Percentiles rank a stretch among this genome's conserved stretches.
Conservation (phyloP, 441 rosid species). For the Raphanus hybrid region DNA sequence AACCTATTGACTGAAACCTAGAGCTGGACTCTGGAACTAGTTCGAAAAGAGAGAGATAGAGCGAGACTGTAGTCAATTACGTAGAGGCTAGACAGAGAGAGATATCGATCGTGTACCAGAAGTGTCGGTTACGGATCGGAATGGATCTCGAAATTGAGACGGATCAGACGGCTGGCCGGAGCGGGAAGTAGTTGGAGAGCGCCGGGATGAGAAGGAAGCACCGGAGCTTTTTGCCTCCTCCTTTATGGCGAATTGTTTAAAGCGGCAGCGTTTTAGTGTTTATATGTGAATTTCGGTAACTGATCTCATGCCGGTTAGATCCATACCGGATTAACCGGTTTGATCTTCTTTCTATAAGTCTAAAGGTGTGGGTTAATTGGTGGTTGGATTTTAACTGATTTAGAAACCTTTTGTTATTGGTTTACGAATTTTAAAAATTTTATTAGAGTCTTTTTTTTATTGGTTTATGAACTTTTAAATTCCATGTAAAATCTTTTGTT, state of each 20-base stretch:
- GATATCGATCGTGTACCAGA: constrained; percentile 25
- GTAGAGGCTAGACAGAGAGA: constrained; percentile 3
- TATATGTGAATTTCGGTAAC: not conserved
- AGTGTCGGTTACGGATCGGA: not conserved
- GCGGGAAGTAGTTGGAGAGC: not conserved
- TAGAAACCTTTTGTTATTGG: too few species aligned
- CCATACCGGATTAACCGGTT: not conserved
- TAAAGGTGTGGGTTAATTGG: too few species aligned
- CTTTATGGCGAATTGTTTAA: not conserved
- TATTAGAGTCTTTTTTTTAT: too few species aligned
- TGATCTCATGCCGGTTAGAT: not conserved
- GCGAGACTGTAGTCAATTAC: constrained; percentile 11
- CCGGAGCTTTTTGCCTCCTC: constrained; percentile 19
- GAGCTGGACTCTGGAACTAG: constrained; percentile 20
- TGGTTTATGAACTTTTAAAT: too few species aligned
- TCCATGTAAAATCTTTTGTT: too few species aligned
- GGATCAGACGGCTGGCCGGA: not conserved
- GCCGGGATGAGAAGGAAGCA: constrained; percentile 21
- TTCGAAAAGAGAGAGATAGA: not conserved
- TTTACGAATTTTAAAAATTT: too few species aligned
- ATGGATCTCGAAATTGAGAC: not conserved
- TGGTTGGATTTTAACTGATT: not conserved
- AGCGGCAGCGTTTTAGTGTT: not conserved
- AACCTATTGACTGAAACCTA: not conserved
- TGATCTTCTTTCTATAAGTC: not conserved